Evolutionary conservation across 2,329 filamentous ascomycete genomes (phyloP).

Genomic region (Fusarium praegraminearum): DNA sequence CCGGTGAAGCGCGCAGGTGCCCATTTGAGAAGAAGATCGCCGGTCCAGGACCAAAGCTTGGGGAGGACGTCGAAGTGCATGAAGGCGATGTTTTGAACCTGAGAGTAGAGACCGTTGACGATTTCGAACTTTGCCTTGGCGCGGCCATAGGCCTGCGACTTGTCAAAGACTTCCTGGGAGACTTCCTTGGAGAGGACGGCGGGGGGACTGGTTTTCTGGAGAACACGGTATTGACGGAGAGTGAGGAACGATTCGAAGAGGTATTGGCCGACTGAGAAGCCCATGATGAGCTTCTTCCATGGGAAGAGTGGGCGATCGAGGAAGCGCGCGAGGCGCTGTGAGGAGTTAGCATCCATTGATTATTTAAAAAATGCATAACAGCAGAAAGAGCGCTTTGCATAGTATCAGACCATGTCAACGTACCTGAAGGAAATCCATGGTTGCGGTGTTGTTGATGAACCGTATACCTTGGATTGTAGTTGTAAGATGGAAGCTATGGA

Average conservation of each 20-base stretch:
- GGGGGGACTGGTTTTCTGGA: conserved; percentile 83
- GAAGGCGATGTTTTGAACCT: conserved; percentile 88
- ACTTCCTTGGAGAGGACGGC: conserved; percentile 91
- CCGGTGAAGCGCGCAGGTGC: conserved; percentile 84
- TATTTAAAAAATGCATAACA: neutral
- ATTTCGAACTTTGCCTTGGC: conserved; percentile 94
- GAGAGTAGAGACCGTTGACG: conserved; percentile 82
- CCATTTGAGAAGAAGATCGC: conserved; percentile 77
- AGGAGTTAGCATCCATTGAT: conserved; percentile 31
- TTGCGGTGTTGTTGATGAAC: conserved; percentile 43
- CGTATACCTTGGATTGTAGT: conserved; percentile 40
- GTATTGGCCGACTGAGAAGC: conserved; percentile 93
- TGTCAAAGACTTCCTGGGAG: conserved; percentile 90
- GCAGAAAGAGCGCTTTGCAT: neutral
- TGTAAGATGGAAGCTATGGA: conserved; percentile 38
- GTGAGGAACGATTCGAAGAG: conserved; percentile 91
- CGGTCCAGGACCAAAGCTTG: conserved; percentile 87
- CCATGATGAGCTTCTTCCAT: conserved; percentile 96
- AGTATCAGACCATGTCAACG: conserved; percentile 8
- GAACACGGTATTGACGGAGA: conserved; percentile 87
- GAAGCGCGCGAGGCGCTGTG: conserved; percentile 79
- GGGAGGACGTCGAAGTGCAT: conserved; percentile 93
- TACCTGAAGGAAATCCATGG: conserved; percentile 63
- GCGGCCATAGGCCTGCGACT: conserved; percentile 94
- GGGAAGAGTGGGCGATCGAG: conserved; percentile 94